These are phyloP conservation scores for Thielaviopsis musarum DNA, from an alignment of 2,329 filamentous ascomycete species.

Conservation along the genomic window DNA sequence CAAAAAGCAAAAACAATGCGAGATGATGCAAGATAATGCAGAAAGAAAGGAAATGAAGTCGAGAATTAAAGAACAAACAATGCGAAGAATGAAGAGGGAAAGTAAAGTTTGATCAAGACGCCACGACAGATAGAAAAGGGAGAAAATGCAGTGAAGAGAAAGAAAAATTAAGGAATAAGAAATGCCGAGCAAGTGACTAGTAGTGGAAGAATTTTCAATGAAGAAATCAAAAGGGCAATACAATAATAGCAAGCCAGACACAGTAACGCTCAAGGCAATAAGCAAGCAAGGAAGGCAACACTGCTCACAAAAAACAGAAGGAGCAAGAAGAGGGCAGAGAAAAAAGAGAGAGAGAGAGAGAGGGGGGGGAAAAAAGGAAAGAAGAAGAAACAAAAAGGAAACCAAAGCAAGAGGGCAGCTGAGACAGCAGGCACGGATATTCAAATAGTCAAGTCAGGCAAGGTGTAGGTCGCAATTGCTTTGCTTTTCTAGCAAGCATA, in stretches of 20 bases:
- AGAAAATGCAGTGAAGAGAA: not conserved
- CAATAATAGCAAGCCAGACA: not conserved
- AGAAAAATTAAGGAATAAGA: not conserved
- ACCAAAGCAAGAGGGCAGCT: not conserved
- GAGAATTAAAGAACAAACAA: not conserved
- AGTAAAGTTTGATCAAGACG: not conserved
- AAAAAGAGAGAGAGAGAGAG: not conserved
- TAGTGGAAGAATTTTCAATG: not conserved
- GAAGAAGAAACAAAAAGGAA: not conserved
- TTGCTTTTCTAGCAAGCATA: no score
- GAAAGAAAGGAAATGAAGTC: not conserved
- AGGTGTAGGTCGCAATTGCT: no score
- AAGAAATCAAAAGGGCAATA: not conserved
- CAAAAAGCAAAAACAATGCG: not conserved
- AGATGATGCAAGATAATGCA: not conserved
- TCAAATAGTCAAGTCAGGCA: not conserved
- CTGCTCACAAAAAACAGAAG: not conserved
- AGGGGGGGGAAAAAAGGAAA: not conserved
- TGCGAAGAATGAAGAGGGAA: not conserved
- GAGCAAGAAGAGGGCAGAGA: not conserved
- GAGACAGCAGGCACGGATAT: slow-evolving; percentile 1
- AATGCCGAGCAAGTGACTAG: not conserved
- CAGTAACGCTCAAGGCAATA: not conserved
- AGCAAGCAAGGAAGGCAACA: not conserved
- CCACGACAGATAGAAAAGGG: not conserved